Evolutionary conservation across 352 stramenopile genomes (phyloP), one percentile per base, ranked within the genome.

Genomic region (Phytopythium cucurbitacearum): DNA sequence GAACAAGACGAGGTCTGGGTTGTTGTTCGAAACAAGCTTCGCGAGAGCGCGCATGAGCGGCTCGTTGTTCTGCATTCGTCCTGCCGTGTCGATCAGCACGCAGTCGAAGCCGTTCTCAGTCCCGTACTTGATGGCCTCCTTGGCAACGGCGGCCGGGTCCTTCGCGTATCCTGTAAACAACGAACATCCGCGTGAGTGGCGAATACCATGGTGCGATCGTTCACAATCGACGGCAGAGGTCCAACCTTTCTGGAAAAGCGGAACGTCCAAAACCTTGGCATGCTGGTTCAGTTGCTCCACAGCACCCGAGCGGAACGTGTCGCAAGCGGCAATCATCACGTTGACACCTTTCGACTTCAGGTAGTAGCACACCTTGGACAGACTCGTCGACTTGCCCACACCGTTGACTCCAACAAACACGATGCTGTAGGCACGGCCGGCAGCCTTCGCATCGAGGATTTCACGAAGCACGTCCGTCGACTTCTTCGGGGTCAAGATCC

Each of bases 291-390:
- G 77, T 65, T 99, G 97, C 77, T 99, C 97, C 12, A 99, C 97
- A 13, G 97, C 97, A 44, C 97, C 97, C 13, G 94, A 98, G 38
- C 97, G 91, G 78, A 99, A 99, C 2, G 97, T 99, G 75, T 99
- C 97, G 59, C 97, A 99, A 2, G 97, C 97, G 43, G 96, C 96
- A 36, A 99, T 94, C 59, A 99, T 77, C 33, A 97, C 84, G 45
- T 97, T 97, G 53, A 98, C 77, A 41, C 95, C 96, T 65, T 99
- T 98, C 10, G 87, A 91, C 71, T 99, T 98, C 42, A 99, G 84
- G 69, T 99, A 99, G 77, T 99, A 99, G 56, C 93, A 97, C 54
- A 99, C 91, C 70, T 99, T 99, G 48, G 97, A 97, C 41, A 99
- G 73, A 56, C 86, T 98, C 6, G 97, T 99, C n/a, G 89, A 98